phyloP scores from a whole-genome alignment of 495 filamentous ascomycete genomes.

The Penicillium cataractarum region DNA sequence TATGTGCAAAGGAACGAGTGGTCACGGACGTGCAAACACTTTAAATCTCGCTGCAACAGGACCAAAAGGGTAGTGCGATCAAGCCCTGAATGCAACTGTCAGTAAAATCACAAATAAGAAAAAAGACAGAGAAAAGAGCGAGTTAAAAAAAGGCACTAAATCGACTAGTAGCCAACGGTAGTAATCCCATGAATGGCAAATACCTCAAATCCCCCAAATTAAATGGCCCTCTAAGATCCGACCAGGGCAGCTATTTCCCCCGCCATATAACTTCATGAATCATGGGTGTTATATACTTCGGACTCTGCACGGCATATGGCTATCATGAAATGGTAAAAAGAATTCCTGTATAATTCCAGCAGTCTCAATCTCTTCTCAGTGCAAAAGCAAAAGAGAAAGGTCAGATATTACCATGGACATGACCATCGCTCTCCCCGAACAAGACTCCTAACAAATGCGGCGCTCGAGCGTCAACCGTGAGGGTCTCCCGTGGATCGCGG shows the following conservation, averaged over 20 bases:
- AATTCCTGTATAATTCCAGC: not conserved
- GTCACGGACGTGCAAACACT: not conserved
- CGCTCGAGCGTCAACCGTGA: not conserved
- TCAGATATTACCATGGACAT: slow-evolving; percentile 3
- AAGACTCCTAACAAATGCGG: slow-evolving; percentile 7
- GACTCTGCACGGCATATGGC: not conserved
- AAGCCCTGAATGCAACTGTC: slow-evolving; percentile 17
- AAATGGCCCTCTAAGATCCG: not conserved
- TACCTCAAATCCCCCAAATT: slow-evolving; percentile 1
- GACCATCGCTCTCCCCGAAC: not conserved
- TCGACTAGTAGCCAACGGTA: slow-evolving; percentile 2
- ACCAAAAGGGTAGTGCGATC: not conserved
- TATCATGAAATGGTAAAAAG: not conserved
- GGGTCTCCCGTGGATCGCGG: not conserved
- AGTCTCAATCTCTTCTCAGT: not conserved
- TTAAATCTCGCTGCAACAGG: not conserved
- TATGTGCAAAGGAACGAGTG: not conserved
- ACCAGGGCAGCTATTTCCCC: not conserved
- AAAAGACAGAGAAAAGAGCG: not conserved
- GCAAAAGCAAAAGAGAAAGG: not conserved
- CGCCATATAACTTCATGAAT: not conserved
- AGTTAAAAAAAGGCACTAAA: not conserved
- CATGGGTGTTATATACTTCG: not conserved
- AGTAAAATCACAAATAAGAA: not conserved
- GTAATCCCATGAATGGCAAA: slow-evolving; percentile 8